phyloP scores from a whole-genome alignment of 176 grass and related monocot species.

The Triticum dicoccoides region DNA sequence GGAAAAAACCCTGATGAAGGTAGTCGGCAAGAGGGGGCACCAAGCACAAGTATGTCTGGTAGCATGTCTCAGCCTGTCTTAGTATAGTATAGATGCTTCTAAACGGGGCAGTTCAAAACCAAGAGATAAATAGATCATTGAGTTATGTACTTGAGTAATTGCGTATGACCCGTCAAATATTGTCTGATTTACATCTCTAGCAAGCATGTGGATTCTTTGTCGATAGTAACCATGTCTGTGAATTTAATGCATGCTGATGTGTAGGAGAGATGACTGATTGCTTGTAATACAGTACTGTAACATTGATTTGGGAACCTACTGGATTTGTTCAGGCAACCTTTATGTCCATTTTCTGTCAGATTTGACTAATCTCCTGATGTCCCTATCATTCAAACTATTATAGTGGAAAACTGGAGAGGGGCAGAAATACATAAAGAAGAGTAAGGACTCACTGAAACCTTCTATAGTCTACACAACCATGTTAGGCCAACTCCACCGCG shows the following conservation, averaged over 20 bases:
- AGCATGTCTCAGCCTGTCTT: conserved; percentile 61
- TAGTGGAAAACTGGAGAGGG: background rate
- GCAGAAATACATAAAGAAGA: background rate
- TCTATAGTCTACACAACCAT: conserved; percentile 33
- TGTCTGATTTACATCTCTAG: background rate
- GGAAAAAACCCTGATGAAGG: conserved; percentile 26
- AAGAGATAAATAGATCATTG: conserved; percentile 28
- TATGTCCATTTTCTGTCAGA: conserved; percentile 11
- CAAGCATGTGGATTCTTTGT: conserved; percentile 10
- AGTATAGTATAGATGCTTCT: conserved; percentile 49
- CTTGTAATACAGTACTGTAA: background rate
- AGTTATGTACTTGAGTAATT: conserved; percentile 23
- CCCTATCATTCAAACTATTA: background rate
- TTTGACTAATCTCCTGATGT: background rate
- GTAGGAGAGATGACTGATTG: conserved; percentile 11
- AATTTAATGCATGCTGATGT: conserved; percentile 17
- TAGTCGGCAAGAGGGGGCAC: conserved; percentile 38
- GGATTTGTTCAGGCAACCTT: background rate
- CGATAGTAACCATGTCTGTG: background rate
- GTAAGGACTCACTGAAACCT: conserved; percentile 13
- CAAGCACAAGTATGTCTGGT: conserved; percentile 31
- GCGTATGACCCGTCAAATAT: background rate
- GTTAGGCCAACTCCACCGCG: background rate
- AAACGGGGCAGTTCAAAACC: conserved; percentile 4
- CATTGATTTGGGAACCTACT: background rate